Conservation (phyloP, 2,329 filamentous ascomycete species). For the Graphilbum ipis-grandicollis region DNA sequence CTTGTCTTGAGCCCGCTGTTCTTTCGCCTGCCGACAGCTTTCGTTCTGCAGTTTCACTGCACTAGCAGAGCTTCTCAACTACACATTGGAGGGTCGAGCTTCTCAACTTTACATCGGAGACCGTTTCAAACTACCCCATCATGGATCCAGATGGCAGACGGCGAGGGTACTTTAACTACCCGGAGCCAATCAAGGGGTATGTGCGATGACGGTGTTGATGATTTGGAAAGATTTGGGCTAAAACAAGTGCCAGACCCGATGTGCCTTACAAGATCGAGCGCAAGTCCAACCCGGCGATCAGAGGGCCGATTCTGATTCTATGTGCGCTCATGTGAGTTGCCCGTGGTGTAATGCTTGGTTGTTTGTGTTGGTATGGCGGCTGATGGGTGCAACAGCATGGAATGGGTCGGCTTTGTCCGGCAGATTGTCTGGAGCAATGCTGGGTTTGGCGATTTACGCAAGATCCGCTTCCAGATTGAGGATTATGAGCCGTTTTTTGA, state of each 20-base stretch:
- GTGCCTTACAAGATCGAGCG: conserved; percentile 26
- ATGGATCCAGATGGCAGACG: conserved; percentile 8
- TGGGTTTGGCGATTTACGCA: conserved; percentile 40
- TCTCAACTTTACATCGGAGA: too few relatives aligned
- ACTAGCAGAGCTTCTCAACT: too few relatives aligned
- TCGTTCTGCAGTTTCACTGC: too few relatives aligned
- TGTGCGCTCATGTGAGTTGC: conserved; percentile 35
- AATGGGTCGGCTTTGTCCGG: conserved; percentile 35
- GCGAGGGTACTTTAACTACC: conserved; percentile 18
- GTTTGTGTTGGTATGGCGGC: too few relatives aligned
- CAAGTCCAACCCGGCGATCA: conserved; percentile 38
- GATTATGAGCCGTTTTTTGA: conserved; percentile 30
- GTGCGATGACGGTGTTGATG: conserved; percentile 2
- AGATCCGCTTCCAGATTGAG: conserved; percentile 32
- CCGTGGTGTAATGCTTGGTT: too few relatives aligned
- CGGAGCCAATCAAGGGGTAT: conserved; percentile 18
- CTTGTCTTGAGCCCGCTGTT: too few relatives aligned
- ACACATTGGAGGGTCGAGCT: too few relatives aligned
- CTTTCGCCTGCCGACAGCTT: too few relatives aligned
- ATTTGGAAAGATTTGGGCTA: too few relatives aligned
- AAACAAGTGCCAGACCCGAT: too few relatives aligned
- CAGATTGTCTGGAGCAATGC: conserved; percentile 44
- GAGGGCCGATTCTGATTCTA: conserved; percentile 33
- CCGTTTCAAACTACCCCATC: not conserved
- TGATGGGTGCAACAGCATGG: conserved; percentile 25